Evolutionary conservation across 257 asterid genomes (phyloP), one percentile per base, ranked within the genome.

Genomic region (Ilex asprella): DNA sequence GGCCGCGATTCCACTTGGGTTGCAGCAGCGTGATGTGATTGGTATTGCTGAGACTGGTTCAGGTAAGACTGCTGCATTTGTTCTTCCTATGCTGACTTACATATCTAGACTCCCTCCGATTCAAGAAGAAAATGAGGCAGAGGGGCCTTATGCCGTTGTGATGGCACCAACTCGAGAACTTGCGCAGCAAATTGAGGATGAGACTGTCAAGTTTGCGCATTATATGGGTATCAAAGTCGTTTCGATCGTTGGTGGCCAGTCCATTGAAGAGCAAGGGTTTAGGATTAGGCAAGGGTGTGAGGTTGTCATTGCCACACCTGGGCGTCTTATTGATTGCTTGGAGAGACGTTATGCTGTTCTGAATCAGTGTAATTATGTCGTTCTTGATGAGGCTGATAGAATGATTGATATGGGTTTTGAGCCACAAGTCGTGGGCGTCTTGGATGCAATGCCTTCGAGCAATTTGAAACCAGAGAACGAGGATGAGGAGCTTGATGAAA

Each of bases 151-250:
- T 65, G 79, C 79, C 12, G 75, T 74, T 64, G 75, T 73, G 9
- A 68, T 73, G 75, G 78, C 78, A 6, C 78, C 78, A 9, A 73
- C 78, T 3, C 49, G 74, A 53, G 78, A 73, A 55, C 71, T 74
- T 46, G 75, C 78, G 2, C 78, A 68, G 64, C 79, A 74, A 39
- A 74, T 74, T 65, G 75, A 74, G 72, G 75, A 74, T 35, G 79
- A 74, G 60, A 74, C 78, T 12, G 71, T 74, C 12, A 74, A 74
- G 43, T 74, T 74, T 64, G 77, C 77, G 1, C 69, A 67, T 56
- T 72, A 67, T 46, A 16, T 72, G 59, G 77, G 66, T 16, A 62
- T 72, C 39, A 72, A 67, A 51, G 77, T 72, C 44, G 77, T 72
- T 35, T 72, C 77, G 21, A 67, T 72, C 35, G 77, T 72, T 29